These are phyloP conservation scores for Fraxinus sp. DNA, from an alignment of 305 asterid species.

Conservation along the genomic window DNA sequence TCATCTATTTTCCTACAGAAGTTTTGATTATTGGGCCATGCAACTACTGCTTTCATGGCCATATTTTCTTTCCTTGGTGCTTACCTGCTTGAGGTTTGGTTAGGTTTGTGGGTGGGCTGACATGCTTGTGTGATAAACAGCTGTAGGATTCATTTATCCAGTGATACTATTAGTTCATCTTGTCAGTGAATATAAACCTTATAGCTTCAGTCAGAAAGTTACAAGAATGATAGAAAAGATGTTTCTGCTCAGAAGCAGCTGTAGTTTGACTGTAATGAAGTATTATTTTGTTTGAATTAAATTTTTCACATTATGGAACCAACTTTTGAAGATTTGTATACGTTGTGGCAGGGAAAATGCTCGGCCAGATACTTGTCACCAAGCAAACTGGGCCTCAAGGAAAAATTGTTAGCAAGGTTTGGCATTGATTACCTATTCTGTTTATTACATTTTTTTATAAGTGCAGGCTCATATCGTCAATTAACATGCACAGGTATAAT, in stretches of 20 bases:
- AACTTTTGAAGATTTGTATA: slow-evolving; percentile 15
- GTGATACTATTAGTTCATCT: slow-evolving; percentile 2
- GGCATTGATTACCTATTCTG: slow-evolving; percentile 17
- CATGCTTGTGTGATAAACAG: slow-evolving; percentile 1
- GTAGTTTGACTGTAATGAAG: neutral
- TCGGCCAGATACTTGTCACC: slow-evolving; percentile 90
- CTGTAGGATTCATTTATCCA: slow-evolving; percentile 1
- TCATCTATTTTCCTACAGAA: neutral
- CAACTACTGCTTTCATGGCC: slow-evolving; percentile 11
- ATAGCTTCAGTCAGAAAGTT: neutral
- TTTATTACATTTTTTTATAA: neutral
- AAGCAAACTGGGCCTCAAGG: slow-evolving; percentile 97
- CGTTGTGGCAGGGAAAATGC: slow-evolving; percentile 78
- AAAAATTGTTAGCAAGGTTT: slow-evolving; percentile 96
- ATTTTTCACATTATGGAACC: neutral
- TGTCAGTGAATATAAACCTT: neutral
- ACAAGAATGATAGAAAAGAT: neutral
- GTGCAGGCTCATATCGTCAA: neutral
- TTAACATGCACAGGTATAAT: slow-evolving; percentile 12
- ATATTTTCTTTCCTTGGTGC: neutral
- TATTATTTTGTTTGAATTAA: neutral
- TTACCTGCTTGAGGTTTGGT: slow-evolving; percentile 1
- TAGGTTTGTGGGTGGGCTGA: neutral
- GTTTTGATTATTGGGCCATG: slow-evolving; percentile 12
- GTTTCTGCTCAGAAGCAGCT: neutral